Conservation (phyloP, 805 yeast species). For the Hemisphaericaspora nanyangensis region DNA sequence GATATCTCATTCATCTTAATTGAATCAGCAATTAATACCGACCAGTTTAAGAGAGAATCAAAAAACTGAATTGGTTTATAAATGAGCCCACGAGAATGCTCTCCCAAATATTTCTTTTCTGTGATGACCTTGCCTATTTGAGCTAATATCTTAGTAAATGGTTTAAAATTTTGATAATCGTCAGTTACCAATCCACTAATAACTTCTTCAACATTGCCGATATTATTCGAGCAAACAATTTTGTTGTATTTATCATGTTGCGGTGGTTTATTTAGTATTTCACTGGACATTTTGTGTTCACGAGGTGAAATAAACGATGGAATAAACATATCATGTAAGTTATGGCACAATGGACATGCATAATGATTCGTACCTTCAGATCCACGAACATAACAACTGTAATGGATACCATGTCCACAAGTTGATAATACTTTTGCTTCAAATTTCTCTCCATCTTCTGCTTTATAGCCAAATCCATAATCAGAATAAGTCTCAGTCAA, state of each 20-base stretch:
- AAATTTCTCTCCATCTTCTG: constrained; percentile 12
- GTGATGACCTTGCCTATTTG: not conserved
- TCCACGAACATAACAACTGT: constrained; percentile 35
- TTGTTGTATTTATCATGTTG: constrained; percentile 16
- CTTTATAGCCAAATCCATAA: constrained; percentile 21
- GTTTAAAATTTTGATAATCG: constrained; percentile 5
- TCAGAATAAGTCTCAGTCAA: constrained; percentile 7
- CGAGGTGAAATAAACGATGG: constrained; percentile 37
- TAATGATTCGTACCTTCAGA: constrained; percentile 22
- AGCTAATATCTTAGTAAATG: not conserved
- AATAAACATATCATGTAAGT: constrained; percentile 40
- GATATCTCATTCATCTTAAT: constrained; percentile 58
- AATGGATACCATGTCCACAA: constrained; percentile 55
- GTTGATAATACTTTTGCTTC: constrained; percentile 32
- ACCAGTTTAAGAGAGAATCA: constrained; percentile 16
- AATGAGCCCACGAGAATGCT: not conserved
- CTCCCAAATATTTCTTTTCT: not conserved
- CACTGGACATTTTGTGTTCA: constrained; percentile 13
- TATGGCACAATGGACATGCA: constrained; percentile 51
- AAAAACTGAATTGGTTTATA: constrained; percentile 15
- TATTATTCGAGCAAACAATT: constrained; percentile 19
- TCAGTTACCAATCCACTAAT: constrained; percentile 21
- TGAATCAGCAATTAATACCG: constrained; percentile 41
- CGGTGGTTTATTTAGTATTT: constrained; percentile 10
- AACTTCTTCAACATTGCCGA: constrained; percentile 24